Evolutionary conservation across 2,329 filamentous ascomycete genomes (phyloP), one percentile per base, ranked within the genome.

Genomic region (Monosporascus ibericus): DNA sequence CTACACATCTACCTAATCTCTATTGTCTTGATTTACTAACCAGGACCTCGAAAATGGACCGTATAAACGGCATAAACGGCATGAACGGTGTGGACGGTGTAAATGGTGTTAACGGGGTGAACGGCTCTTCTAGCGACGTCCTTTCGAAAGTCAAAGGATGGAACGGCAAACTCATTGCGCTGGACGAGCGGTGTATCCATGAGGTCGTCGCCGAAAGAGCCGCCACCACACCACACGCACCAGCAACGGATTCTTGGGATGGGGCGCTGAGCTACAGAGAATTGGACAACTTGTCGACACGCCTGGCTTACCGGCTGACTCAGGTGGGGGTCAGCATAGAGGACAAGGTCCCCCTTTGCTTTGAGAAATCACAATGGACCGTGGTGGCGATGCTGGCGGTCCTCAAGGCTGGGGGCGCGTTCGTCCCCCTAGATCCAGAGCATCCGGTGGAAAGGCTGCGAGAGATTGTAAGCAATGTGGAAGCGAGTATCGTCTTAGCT

Each of bases 391-490:
- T 66, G 22, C 48, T 67, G 6, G 65, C 54, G 3, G 49, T 65
- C 22, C 44, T 67, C 36, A 64, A 65, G 47, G 56, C 62, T 6
- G 66, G 66, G 15, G 65, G 58, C 5, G 65, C 61, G n/a, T 68
- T 63, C 52, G 57, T 62, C 1, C 59, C 59, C 1, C 52, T 66
- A 3, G 64, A 67, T 44, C 59, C 60, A 11, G 42, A 55, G n/a
- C 52, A 61, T 27, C 61, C 65, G 6, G n/a, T 22, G 20, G 48
- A 58, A n/a, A 55, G 64, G 8, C 38, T 56, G 39, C n/a, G 46
- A 18, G 40, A 25, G 47, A 61, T 49, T 39, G 54, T 34, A 20
- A 42, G 39, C 17, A 18, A 15, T 22, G 18, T 20, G 14, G 15
- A 18, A 9, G 39, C 14, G 8, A 15, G 8, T 20, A 7, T 42